A percentile compares a stretch with the other conserved stretches of the same genome.
Conservation (phyloP, 345 rosid species). For the Raphanus sativus region DNA sequence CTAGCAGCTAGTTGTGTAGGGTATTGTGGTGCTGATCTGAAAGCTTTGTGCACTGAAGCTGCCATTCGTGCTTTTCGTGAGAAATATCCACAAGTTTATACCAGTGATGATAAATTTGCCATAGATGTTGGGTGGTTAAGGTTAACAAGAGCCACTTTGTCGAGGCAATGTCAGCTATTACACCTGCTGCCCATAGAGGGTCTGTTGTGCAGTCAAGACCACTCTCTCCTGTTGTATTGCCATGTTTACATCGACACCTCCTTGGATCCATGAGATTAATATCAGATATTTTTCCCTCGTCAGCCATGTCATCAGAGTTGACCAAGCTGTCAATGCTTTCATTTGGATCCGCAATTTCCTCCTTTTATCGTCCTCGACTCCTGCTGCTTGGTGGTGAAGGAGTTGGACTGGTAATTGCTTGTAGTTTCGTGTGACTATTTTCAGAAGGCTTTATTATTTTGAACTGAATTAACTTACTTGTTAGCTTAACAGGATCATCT, state of each 20-base stretch:
- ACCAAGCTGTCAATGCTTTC: conserved; percentile 92
- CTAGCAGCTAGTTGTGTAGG: conserved; percentile 98
- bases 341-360: conserved; percentile 87
- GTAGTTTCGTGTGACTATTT: conserved; percentile 23
- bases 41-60: conserved; percentile 97
- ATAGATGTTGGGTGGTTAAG: conserved; percentile 90
- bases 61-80: conserved; percentile 98
- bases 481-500: conserved; percentile 95
- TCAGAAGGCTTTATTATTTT: conserved; percentile 25
- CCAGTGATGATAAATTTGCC: conserved; percentile 89
- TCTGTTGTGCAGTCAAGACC: conserved; percentile 95
- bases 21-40: conserved; percentile 98
- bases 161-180: conserved; percentile 94
- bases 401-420: conserved; percentile 84
- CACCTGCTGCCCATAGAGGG: conserved; percentile 99
- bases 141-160: conserved; percentile 88
- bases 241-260: conserved; percentile 85
- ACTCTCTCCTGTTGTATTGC: conserved; percentile 85
- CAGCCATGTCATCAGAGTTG: conserved; percentile 66
- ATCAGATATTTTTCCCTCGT: conserved; percentile 75
- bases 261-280: conserved; percentile 67
- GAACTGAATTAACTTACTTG: conserved; percentile 70
- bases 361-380: conserved; percentile 94
- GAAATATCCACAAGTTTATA: conserved; percentile 98
- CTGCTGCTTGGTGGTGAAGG: conserved; percentile 82